Base-by-base conservation (phyloP, 2,329 filamentous ascomycete genomes). In the Arthrobotrys pseudoclavata region DNA sequence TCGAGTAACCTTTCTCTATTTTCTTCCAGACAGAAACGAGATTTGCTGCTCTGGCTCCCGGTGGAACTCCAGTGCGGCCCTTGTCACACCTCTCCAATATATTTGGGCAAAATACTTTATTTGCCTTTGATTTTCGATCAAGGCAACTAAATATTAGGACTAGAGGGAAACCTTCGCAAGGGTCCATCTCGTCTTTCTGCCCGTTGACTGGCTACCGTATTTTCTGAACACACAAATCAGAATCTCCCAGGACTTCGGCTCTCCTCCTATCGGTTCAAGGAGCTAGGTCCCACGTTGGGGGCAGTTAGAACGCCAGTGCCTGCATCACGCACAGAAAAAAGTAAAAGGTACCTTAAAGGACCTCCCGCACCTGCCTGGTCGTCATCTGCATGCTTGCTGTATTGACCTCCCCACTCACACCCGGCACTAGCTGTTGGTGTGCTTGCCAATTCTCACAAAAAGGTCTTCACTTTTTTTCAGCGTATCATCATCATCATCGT, bases 301-400 rank as follows among this genome's bases (percentile, higher is more conserved):
- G 60, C 20, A 76, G 57, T 60, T 66, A 76, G 64, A 69, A 50
- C 71, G 60, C 72, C 67, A 76, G 72, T 76, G 72, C 72, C 72
- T 70, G 66, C 72, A 70, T 70, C 64, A 63, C 64, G 64, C 66
- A 69, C 64, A 64, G 71, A 52, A 70, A 70, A 70, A 76, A 67
- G 72, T 76, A 64, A 76, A 70, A 22, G 72, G 67, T 76, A 76
- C 72, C 60, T 76, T 76, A 70, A 67, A 66, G 72, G 72, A 76
- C 72, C 72, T 76, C 67, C 72, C 67, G 72, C 66, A 67, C 72
- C 45, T 76, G 71, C 72, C 66, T 76, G 60, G 72, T 76, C 67
- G 67, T 70, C 72, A 70, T 76, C 72, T 76, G 72, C 72, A 67
- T 70, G 70, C 69, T 61, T 50, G 66, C 66, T 76, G 64, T 64